Base-by-base conservation (phyloP, 2,329 filamentous ascomycete genomes). In the Periconia digitata region DNA sequence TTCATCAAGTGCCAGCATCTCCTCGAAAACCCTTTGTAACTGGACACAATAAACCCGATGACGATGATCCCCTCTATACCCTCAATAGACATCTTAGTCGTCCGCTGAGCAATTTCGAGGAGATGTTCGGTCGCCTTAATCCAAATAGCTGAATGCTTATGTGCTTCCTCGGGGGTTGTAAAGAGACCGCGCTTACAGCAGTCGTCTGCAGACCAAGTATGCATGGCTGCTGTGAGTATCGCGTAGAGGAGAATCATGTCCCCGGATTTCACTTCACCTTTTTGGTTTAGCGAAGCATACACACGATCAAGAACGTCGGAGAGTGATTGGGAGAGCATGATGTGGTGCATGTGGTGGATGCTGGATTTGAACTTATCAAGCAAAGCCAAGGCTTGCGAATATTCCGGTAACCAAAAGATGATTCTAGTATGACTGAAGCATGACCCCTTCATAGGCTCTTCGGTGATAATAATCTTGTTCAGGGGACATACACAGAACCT, bases 41-140 rank as follows among this genome's bases (percentile, higher is more conserved):
- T 70, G 24, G 67, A 52, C 24, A 69, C 21, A 3, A 58, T 54
- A 44, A 71, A 72, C 8, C 59, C 50, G 1, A 68, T 34, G 12
- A 74, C 64, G 2, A 74, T 63, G n/a, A 65, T 59, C 1, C 64
- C 64, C 48, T 73, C 71, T 5, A 74, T 49, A 32, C 65, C 67
- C 46, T 74, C 71, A 8, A 74, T 47, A 1, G 67, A 70, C 1
- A 48, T 36, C 8, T 17, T 37, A 7, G 47, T 47, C 12, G 46
- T 36, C 51, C 54, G 47, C 46, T 63, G 59, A 8, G 70, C 59
- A 41, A 66, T 66, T 21, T 72, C 64, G 3, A 72, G 46, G 5
- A 73, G 36, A 21, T 72, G 67, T 32, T 70, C 53, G 4, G 62
- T 48, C 24, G 60, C 51, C 46, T 61, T 65, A 34, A 67, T 51